Conservation (phyloP, 2,329 filamentous ascomycete genomes). For the Xylaria arbuscula region DNA sequence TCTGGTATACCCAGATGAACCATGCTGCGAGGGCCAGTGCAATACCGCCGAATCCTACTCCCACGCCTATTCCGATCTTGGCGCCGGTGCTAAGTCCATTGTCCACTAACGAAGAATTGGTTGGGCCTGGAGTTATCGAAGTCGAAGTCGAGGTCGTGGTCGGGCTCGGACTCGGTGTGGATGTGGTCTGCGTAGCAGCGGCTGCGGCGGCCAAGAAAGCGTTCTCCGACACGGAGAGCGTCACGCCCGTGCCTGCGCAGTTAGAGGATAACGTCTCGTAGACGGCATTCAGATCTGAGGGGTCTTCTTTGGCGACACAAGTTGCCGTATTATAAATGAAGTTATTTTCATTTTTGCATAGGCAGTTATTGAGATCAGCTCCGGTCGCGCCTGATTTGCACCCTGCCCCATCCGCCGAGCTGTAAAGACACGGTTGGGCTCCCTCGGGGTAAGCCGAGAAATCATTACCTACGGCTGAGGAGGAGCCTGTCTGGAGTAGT, state of each 20-base stretch:
- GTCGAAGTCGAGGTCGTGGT: conserved; percentile 28
- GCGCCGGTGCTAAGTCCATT: conserved; percentile 51
- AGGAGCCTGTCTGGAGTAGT: conserved; percentile 43
- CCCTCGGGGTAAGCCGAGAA: conserved; percentile 57
- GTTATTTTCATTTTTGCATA: conserved; percentile 61
- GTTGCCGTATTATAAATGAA: conserved; percentile 61
- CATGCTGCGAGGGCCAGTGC: conserved; percentile 42
- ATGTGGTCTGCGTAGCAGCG: conserved; percentile 38
- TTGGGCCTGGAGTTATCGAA: conserved; percentile 30
- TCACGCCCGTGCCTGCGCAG: conserved; percentile 58
- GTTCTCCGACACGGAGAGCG: conserved; percentile 55
- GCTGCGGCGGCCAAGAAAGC: conserved; percentile 54
- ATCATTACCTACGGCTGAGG: conserved; percentile 52
- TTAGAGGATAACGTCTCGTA: conserved; percentile 58
- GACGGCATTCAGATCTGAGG: conserved; percentile 54
- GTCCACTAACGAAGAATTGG: conserved; percentile 28
- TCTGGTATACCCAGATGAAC: conserved; percentile 48
- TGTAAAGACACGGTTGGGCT: conserved; percentile 58
- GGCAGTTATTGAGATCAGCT: conserved; percentile 58
- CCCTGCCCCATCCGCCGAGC: conserved; percentile 53
- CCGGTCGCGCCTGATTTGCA: conserved; percentile 56
- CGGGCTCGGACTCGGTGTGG: conserved; percentile 35
- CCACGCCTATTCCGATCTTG: conserved; percentile 56
- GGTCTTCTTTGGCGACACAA: conserved; percentile 56
- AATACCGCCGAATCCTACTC: conserved; percentile 48